Percentiles rank a stretch among this genome's conserved stretches.
Evolutionary conservation across 495 filamentous ascomycete species (phyloP).

Genomic region (Neurospora pannonica): DNA sequence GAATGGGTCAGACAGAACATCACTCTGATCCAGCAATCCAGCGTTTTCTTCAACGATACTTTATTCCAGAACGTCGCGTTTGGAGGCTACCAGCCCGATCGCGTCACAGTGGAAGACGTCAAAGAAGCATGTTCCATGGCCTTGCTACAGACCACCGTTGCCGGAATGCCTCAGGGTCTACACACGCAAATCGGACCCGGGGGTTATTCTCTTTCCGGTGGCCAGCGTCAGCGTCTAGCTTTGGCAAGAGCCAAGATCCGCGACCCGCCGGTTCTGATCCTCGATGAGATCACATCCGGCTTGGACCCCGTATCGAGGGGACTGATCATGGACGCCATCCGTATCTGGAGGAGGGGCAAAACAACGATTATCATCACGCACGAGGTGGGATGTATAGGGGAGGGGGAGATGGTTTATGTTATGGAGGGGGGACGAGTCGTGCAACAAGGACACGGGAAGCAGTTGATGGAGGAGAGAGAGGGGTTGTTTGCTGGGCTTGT

Average conservation of each 20-base stretch:
- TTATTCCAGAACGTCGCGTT: conserved; percentile 75
- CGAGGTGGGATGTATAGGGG: conserved; percentile 69
- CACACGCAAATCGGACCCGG: conserved; percentile 63
- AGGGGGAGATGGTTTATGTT: conserved; percentile 71
- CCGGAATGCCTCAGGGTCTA: conserved; percentile 60
- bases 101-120: conserved; percentile 46
- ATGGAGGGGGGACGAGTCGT: conserved; percentile 62
- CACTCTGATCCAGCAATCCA: conserved; percentile 76
- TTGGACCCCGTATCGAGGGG: conserved; percentile 62
- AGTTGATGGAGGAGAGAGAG: conserved; percentile 20
- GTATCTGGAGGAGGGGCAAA: conserved; percentile 63
- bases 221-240: conserved; percentile 69
- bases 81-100: conserved; percentile 43
- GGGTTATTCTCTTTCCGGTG: conserved; percentile 70
- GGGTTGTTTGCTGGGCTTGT: conserved; percentile 25
- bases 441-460: conserved; percentile 50
- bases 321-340: conserved; percentile 62
- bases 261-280: conserved; percentile 71
- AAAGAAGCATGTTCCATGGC: conserved; percentile 52
- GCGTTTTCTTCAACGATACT: conserved; percentile 74
- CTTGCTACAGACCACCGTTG: conserved; percentile 63
- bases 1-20: conserved; percentile 73
- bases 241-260: conserved; percentile 67
- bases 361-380: conserved; percentile 92
- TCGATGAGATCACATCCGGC: conserved; percentile 84